These are phyloP conservation scores for Raphanus raphanistrum DNA, from an alignment of 345 rosid species.

Conservation along the genomic window DNA sequence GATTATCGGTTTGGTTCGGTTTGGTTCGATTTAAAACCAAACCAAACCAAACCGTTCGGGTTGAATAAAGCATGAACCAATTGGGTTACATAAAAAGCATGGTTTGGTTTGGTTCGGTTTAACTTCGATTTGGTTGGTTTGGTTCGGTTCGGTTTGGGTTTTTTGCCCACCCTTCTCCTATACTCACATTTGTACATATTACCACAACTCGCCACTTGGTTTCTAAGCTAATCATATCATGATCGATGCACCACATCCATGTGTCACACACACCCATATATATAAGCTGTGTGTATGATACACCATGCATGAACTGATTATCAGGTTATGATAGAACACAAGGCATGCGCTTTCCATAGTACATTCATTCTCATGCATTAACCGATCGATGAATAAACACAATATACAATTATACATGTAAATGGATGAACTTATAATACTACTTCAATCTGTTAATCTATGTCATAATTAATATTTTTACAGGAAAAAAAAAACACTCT, in stretches of 20 bases:
- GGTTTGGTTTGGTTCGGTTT: no score
- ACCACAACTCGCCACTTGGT: constrained; percentile 2
- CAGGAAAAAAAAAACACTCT: no score
- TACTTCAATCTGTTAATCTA: not conserved
- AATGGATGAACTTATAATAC: not conserved
- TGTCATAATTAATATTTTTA: not conserved
- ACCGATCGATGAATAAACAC: not conserved
- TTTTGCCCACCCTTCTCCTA: no score
- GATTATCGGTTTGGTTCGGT: no score
- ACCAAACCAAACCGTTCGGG: no score
- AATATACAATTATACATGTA: not conserved
- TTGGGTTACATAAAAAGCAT: no score
- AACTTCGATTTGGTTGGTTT: no score
- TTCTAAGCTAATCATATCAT: not conserved
- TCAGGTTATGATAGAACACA: not conserved
- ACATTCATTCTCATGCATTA: not conserved
- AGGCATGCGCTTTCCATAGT: not conserved
- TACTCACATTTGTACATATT: not conserved
- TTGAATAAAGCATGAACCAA: no score
- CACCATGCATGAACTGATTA: not conserved
- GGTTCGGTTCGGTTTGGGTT: no score
- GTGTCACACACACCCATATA: constrained; percentile 11
- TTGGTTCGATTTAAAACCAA: no score
- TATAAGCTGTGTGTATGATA: not conserved
- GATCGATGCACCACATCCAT: constrained; percentile 1